These are phyloP conservation scores for Colletotrichum eremochloae DNA, from an alignment of 2,329 filamentous ascomycete genomes.

Conservation along the genomic window DNA sequence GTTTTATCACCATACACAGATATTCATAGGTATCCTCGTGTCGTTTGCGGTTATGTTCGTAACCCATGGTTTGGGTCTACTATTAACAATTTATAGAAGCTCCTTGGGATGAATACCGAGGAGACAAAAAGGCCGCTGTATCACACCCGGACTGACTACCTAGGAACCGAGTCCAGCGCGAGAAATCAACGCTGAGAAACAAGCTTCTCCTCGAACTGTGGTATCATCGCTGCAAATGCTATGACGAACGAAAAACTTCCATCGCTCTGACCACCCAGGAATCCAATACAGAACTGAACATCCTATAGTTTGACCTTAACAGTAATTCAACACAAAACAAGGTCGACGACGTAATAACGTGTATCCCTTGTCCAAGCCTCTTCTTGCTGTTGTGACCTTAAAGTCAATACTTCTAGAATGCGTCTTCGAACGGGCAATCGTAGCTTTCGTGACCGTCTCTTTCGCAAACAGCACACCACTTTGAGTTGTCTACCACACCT, in stretches of 20 bases:
- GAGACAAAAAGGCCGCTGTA: conserved; percentile 6
- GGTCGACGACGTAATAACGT: neutral
- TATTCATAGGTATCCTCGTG: neutral
- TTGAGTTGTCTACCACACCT: conserved; percentile 82
- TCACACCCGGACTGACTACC: conserved; percentile 1
- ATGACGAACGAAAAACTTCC: conserved; percentile 40
- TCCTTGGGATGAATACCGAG: conserved; percentile 6
- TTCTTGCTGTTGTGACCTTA: conserved; percentile 18
- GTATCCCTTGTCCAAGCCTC: conserved; percentile 1
- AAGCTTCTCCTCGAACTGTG: conserved; percentile 33
- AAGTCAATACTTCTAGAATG: conserved; percentile 62
- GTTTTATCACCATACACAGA: too few relatives aligned
- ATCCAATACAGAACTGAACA: conserved; percentile 28
- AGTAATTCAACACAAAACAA: conserved; percentile 1
- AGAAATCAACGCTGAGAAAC: conserved; percentile 14
- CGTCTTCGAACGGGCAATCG: conserved; percentile 92
- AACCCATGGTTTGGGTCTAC: conserved; percentile 16
- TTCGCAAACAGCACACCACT: conserved; percentile 98
- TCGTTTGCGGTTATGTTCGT: neutral
- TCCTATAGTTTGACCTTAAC: conserved; percentile 7
- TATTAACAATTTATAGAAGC: conserved; percentile 17
- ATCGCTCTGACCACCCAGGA: conserved; percentile 19
- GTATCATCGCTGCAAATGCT: conserved; percentile 43
- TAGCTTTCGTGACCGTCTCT: conserved; percentile 96
- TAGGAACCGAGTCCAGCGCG: conserved; percentile 7